phyloP scores from a whole-genome alignment of 257 asterid genomes.

The Jacaranda copaia region DNA sequence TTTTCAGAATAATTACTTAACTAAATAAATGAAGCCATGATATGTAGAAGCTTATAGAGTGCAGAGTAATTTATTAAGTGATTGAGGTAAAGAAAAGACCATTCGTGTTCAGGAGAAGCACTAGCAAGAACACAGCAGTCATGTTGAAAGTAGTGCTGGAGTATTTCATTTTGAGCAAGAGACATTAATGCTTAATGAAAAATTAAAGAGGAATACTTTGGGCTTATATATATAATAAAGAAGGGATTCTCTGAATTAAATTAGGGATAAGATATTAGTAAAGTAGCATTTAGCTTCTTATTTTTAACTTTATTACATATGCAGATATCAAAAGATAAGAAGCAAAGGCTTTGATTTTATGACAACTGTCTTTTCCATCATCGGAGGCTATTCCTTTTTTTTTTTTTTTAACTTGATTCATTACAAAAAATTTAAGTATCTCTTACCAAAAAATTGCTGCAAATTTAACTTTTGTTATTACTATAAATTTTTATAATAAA shows the following conservation, averaged over 20 bases:
- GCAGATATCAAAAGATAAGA: conserved; percentile 3
- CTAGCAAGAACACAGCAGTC: conserved; percentile 31
- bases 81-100: conserved; percentile 25
- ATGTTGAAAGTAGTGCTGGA: background rate
- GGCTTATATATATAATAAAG: too few species aligned
- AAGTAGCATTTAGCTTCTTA: background rate
- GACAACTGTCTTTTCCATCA: background rate
- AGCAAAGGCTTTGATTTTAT: background rate
- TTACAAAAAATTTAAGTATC: too few species aligned
- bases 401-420: too few species aligned
- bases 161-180: conserved; percentile 11
- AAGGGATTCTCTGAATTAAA: too few species aligned
- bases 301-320: background rate
- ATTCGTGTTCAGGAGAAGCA: conserved; percentile 32
- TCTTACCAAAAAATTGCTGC: too few species aligned
- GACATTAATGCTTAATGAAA: background rate
- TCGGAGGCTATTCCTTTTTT: background rate
- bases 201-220: background rate
- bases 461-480: too few species aligned
- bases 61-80: too few species aligned
- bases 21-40: too few species aligned
- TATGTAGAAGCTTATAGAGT: too few species aligned
- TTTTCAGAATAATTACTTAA: too few species aligned
- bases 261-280: too few species aligned
- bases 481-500: too few species aligned